phyloP scores from a whole-genome alignment of 1,284 basidiomycete species.

The Heterobasidion annosum region DNA sequence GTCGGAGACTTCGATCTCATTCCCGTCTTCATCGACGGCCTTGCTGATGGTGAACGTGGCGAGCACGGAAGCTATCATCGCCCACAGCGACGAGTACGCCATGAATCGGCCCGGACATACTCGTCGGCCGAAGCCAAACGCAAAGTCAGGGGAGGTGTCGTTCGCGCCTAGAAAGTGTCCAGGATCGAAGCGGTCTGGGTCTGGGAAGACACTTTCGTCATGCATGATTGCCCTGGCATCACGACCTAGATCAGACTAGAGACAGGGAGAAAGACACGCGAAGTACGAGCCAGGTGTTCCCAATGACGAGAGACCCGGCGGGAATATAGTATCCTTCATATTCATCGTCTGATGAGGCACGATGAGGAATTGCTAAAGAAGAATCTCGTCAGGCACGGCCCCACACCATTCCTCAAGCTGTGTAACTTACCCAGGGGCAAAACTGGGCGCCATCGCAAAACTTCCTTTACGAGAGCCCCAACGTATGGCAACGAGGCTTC shows the following conservation, averaged over 20 bases:
- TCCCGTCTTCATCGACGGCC: not conserved
- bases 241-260: not conserved
- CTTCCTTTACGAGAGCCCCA: conserved; percentile 14
- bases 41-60: conserved; percentile 19
- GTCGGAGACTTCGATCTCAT: conserved; percentile 2
- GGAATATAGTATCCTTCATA: conserved; percentile 29
- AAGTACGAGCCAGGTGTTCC: conserved; percentile 19
- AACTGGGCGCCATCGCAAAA: conserved; percentile 13
- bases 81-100: conserved; percentile 26
- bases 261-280: not conserved
- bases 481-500: conserved; percentile 11
- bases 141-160: conserved; percentile 13
- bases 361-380: conserved; percentile 15
- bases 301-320: conserved; percentile 22
- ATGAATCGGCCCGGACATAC: conserved; percentile 30
- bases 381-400: no score
- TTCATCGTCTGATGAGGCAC: conserved; percentile 20
- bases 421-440: conserved; percentile 3
- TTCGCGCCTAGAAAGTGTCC: conserved; percentile 12
- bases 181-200: conserved; percentile 9
- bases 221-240: conserved; percentile 4
- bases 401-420: conserved; percentile 7
- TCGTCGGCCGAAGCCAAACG: conserved; percentile 22
- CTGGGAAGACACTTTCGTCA: conserved; percentile 4
- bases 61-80: conserved; percentile 24